These are phyloP conservation scores for Oryza punctata DNA, from an alignment of 176 grass and related monocot species.

Conservation along the genomic window DNA sequence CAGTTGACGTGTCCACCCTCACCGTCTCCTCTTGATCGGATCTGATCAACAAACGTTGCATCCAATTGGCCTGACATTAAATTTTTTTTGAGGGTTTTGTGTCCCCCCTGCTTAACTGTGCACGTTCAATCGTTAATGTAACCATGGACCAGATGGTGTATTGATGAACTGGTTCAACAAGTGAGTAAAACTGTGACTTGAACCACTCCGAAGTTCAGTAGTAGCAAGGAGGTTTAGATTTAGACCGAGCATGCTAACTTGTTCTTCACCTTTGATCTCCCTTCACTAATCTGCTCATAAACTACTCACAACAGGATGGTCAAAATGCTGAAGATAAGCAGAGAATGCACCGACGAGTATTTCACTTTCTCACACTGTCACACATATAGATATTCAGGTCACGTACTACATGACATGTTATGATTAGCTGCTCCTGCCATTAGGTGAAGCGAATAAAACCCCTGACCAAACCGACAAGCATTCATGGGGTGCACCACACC, in stretches of 20 bases:
- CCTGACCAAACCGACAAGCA: slow-evolving; percentile 35
- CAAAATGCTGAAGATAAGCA: not conserved
- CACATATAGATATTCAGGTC: not conserved
- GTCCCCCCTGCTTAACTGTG: too few relatives aligned
- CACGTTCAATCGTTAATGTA: too few relatives aligned
- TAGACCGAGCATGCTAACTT: not conserved
- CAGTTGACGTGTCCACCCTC: too few relatives aligned
- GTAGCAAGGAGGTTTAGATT: not conserved
- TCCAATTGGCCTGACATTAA: too few relatives aligned
- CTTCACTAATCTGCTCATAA: not conserved
- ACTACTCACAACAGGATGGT: not conserved
- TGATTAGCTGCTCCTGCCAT: not conserved
- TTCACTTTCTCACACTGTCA: not conserved
- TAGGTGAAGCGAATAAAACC: slow-evolving; percentile 25
- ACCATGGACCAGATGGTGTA: too few relatives aligned
- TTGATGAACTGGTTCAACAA: not conserved
- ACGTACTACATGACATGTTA: not conserved
- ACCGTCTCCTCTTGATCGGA: too few relatives aligned
- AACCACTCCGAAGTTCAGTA: not conserved
- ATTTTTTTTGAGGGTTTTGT: too few relatives aligned
- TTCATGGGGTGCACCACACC: not conserved
- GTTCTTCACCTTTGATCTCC: not conserved
- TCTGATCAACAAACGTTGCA: too few relatives aligned
- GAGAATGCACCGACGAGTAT: too few relatives aligned
- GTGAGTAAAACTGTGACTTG: not conserved